A percentile compares a stretch with the other conserved stretches of the same genome.
phyloP scores from a whole-genome alignment of 116 monocot species.

The Zostera marina region DNA sequence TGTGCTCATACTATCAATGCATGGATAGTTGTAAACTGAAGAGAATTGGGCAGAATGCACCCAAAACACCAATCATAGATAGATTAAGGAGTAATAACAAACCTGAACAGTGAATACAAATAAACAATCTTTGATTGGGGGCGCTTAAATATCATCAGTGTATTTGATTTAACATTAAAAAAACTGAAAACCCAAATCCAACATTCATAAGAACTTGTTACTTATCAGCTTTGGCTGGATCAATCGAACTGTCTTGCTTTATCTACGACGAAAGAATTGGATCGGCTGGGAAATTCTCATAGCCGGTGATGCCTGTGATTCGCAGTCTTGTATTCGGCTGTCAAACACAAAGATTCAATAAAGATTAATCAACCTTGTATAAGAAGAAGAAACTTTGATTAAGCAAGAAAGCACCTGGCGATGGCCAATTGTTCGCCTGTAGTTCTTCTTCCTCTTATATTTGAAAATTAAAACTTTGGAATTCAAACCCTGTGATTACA shows the following conservation, averaged over 20 bases:
- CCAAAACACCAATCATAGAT: no score
- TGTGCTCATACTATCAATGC: no score
- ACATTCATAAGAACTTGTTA: no score
- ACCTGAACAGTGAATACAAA: no score
- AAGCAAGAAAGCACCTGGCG: slow-evolving; percentile 45
- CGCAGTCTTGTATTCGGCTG: slow-evolving; percentile 88
- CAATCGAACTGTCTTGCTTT: not conserved
- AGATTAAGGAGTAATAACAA: no score
- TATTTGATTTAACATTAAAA: no score
- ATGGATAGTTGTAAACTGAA: no score
- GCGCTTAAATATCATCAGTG: no score
- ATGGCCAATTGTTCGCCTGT: slow-evolving; percentile 78
- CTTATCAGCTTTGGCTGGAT: no score
- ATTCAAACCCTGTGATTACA: slow-evolving; percentile 47
- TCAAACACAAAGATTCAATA: slow-evolving; percentile 1
- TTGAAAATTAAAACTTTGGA: slow-evolving; percentile 80
- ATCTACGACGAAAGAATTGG: slow-evolving; percentile 8
- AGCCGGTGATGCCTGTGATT: slow-evolving; percentile 70
- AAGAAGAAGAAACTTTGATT: not conserved
- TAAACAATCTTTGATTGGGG: no score
- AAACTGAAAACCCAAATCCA: no score
- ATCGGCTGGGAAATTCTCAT: slow-evolving; percentile 49
- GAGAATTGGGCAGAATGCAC: no score
- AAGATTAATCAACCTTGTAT: not conserved
- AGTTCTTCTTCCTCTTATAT: slow-evolving; percentile 90